Evolutionary conservation across 768 basidiomycete species (phyloP), one percentile per base, ranked within the genome.

Genomic region (Coprinopsis sp.): DNA sequence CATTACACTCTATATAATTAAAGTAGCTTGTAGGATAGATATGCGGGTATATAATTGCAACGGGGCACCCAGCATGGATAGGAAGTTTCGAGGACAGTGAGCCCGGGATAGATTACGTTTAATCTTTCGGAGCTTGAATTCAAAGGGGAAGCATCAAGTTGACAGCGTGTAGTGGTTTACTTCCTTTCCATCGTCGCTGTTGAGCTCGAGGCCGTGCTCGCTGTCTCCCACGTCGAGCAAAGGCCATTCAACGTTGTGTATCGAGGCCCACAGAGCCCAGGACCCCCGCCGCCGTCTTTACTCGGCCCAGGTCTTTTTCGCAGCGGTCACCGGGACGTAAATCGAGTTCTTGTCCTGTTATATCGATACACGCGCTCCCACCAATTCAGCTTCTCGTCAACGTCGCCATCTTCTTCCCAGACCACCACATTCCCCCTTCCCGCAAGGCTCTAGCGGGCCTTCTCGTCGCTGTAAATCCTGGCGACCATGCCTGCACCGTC

Each of bases 401-500:
- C 45, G 24, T 36, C 33, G 38, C 49, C 43, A 25, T 38, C 42
- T 45, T 31, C 18, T 25, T 14, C 33, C 43, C 50, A 19, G 18
- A 42, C 28, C 49, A 44, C 8, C 38, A 40, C 41, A 38, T 13
- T 37, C 38, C 16, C 34, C 23, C 37, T 43, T 27, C 37, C 22
- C 37, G 18, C 21, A 43, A 40, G 22, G 18, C 40, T 33, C 29
- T 12, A 25, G 8, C 28, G 30, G 14, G 10, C 25, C 49, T 16
- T 21, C 13, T 18, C 33, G 8, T 38, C 42, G 44, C 21, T 39
- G 25, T 33, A n/a, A n/a, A 28, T 34, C n/a, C 66, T 69, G 64
- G 53, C 66, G 51, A 52, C 64, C 51, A 56, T 54, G 33, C 53
- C 57, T 28, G 63, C 53, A 21, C 61, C 59, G 21, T n/a, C 55